These are phyloP conservation scores for Pythium grandisporangium DNA, from an alignment of 352 stramenopile species.

Conservation along the genomic window DNA sequence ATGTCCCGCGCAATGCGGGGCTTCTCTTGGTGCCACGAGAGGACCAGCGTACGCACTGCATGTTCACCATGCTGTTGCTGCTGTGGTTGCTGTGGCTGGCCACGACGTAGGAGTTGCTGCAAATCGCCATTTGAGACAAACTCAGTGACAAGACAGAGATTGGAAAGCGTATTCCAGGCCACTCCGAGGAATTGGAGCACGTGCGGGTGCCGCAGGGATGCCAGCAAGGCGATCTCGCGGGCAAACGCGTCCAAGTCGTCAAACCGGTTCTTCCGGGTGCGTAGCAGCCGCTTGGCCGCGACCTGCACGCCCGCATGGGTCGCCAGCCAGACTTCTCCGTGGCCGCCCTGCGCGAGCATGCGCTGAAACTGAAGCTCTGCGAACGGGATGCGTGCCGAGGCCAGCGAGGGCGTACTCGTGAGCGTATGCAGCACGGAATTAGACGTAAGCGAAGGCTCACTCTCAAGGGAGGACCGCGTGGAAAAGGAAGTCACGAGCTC, in stretches of 20 bases:
- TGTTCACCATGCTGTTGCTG: too few relatives aligned
- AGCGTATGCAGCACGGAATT: slow-evolving; percentile 12
- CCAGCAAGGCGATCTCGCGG: slow-evolving; percentile 16
- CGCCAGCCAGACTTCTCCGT: slow-evolving; percentile 19
- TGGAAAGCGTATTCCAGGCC: slow-evolving; percentile 11
- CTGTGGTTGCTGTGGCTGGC: too few relatives aligned
- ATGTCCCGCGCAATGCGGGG: slow-evolving; percentile 33
- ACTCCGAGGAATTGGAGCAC: slow-evolving; percentile 14
- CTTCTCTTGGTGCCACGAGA: slow-evolving; percentile 29
- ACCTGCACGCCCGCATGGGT: slow-evolving; percentile 5
- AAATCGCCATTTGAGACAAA: slow-evolving; percentile 15
- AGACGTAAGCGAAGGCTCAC: slow-evolving; percentile 1
- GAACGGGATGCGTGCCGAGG: slow-evolving; percentile 10
- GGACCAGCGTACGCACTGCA: slow-evolving; percentile 1
- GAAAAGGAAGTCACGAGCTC: neutral
- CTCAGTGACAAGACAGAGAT: slow-evolving; percentile 14
- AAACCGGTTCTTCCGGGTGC: slow-evolving; percentile 4
- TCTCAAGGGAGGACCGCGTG: slow-evolving; percentile 4
- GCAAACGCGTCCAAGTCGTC: slow-evolving; percentile 14
- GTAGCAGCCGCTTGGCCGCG: slow-evolving; percentile 16
- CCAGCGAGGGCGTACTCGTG: slow-evolving; percentile 10
- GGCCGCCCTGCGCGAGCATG: slow-evolving; percentile 11
- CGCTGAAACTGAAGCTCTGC: slow-evolving; percentile 13
- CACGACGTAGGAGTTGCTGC: slow-evolving; percentile 10
- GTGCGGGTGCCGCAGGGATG: slow-evolving; percentile 14